Evolutionary conservation across 1,284 basidiomycete genomes (phyloP), one percentile per base, ranked within the genome.

Genomic region (Fomitopsis palustris): DNA sequence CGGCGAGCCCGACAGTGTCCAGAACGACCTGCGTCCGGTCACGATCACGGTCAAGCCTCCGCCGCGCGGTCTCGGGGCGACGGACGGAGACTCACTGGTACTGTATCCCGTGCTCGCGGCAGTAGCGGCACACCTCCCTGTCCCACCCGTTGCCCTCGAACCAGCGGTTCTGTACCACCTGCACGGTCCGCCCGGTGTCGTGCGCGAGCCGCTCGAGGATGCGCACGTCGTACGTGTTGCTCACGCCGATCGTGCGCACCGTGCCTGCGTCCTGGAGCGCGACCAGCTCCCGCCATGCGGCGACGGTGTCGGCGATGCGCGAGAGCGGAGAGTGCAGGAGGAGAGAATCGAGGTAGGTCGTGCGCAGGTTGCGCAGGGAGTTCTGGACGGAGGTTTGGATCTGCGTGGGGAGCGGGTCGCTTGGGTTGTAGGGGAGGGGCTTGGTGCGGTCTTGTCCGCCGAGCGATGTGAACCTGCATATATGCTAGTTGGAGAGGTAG

Each of bases 141-240:
- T 93, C 90, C 88, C 90, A 93, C 4, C 74, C 77, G 65, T 92
- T 93, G 10, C 86, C 85, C 69, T 93, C 85, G 65, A 85, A 87
- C 92, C 92, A 93, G 55, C 90, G 73, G 71, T 93, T 92, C 73
- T 92, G 92, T 16, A 93, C 89, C 25, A 92, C 80, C 59, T 87
- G 81, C 2, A 90, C 81, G 60, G 79, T 79, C 35, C 67, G 61
- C 6, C 73, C 72, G 19, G 88, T 76, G 54, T 78, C 79, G 4
- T 77, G 72, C 35, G 79, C 78, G 41, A 92, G 70, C 42, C 78
- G 77, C 42, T 77, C 71, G 16, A 94, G 78, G 9, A 84, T 64
- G 0, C 67, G 67, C 1, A 85, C 78, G 62, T 91, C 85, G 68
- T 93, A 92, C 5, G 84, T 79, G 68, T 93, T 93, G 72, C 89